These are phyloP conservation scores for Garcia nutans DNA, from an alignment of 345 rosid species.

Conservation along the genomic window DNA sequence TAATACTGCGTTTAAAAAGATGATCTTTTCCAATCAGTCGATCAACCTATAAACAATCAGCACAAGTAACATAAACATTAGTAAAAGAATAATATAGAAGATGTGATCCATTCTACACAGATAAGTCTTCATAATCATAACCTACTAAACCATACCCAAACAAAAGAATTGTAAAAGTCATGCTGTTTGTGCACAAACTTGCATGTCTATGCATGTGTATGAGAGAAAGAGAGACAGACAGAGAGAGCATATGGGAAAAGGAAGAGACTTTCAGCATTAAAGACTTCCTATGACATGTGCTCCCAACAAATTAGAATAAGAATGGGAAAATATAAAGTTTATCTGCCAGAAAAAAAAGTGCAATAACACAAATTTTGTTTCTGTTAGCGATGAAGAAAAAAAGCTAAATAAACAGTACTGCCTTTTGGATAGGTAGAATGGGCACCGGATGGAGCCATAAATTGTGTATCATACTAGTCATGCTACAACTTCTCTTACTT, in stretches of 20 bases:
- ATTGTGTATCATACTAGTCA: neutral
- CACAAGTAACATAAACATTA: neutral
- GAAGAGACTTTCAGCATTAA: neutral
- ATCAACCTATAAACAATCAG: conserved; percentile 54
- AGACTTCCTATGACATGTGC: neutral
- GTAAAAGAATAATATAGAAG: neutral
- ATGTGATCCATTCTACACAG: neutral
- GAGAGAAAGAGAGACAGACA: too few relatives aligned
- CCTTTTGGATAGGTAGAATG: neutral
- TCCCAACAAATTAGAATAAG: neutral
- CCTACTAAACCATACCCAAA: neutral
- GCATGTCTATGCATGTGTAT: neutral
- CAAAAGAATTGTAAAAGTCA: neutral
- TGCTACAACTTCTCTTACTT: neutral
- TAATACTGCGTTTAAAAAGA: conserved; percentile 80
- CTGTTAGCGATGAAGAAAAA: neutral
- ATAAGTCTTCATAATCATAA: neutral
- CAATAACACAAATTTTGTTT: neutral
- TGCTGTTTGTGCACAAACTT: neutral
- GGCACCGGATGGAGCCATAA: neutral
- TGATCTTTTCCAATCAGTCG: conserved; percentile 63
- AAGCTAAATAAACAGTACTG: neutral
- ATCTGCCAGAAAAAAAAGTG: neutral
- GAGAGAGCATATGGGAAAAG: neutral
- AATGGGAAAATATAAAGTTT: neutral